Base-by-base conservation (phyloP, 495 filamentous ascomycete genomes). In the Hyphodiscus hymeniophilus region DNA sequence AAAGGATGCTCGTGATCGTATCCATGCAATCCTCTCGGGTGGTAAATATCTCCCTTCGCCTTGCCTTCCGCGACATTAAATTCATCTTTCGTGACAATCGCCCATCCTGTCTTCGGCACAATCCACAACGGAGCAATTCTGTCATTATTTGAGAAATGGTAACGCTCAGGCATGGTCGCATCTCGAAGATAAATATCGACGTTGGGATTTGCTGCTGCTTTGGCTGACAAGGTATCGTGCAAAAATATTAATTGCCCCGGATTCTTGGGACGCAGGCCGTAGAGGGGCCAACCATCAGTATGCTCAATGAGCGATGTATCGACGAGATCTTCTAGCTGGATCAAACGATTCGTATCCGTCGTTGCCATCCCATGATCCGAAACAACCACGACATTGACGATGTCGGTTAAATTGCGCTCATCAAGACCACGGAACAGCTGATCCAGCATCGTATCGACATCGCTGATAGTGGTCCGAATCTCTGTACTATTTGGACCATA, bases 311-410 rank as follows among this genome's bases (percentile, higher is more conserved):
- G 72, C 36, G 63, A 63, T 0, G 84, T 66, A 55, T 94, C 85
- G 24, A 97, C 73, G 2, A 95, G 57, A 60, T 96, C 89, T 51
- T 99, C 92, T n/a, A 97, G 67, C 61, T 97, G 92, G 20, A 99
- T 76, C 32, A 95, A 67, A n/a, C 91, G 79, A 15, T 80, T 72
- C 0, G 74, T 78, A 30, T 87, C 82, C 0, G 92, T 96, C 1
- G 86, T 91, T 3, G 91, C 91, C 92, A 99, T 99, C 17, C 92
- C 92, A 57, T 99, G 92, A 63, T 99, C 92, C 10, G 88, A 94
- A 13, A 99, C 90, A n/a, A 99, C 76, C 28, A 99, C 79, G n/a
- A 99, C 75, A 54, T 99, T 99, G 57, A 96, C 85, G 38, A 97
- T 81, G 8, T 82, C 61, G 0, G 89, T 95, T 13, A 97, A 69